These are phyloP conservation scores for Penicillium frequentans DNA, from an alignment of 2,329 filamentous ascomycete genomes.

Conservation along the genomic window DNA sequence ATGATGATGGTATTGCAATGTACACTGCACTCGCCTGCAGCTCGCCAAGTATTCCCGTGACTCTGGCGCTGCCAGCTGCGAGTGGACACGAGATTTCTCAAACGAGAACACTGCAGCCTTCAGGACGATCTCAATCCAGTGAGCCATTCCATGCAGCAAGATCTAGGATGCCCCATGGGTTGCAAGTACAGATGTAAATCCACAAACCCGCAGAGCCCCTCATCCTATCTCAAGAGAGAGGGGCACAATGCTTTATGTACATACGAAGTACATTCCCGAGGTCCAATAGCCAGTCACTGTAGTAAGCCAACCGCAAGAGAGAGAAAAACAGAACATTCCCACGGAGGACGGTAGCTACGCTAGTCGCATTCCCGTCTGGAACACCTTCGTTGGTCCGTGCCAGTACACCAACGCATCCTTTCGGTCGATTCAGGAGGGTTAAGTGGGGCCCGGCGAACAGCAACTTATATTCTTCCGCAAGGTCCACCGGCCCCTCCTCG, in stretches of 20 bases:
- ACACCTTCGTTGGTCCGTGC: constrained; percentile 15
- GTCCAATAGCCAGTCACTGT: not conserved
- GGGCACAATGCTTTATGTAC: not conserved
- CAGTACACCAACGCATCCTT: constrained; percentile 17
- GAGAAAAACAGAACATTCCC: not conserved
- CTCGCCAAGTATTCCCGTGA: constrained; percentile 12
- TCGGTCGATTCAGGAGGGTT: constrained; percentile 25
- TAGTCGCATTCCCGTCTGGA: constrained; percentile 6
- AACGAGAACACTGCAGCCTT: not conserved
- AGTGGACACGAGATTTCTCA: constrained; percentile 2
- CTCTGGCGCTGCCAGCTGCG: not conserved
- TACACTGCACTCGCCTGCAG: constrained; percentile 12
- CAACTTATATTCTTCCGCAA: constrained; percentile 16
- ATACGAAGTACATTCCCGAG: not conserved
- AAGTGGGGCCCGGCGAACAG: constrained; percentile 15
- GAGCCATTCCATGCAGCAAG: not conserved
- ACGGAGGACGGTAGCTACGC: not conserved
- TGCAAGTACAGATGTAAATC: not conserved
- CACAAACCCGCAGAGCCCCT: not conserved
- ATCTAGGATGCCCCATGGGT: not conserved
- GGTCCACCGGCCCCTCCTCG: constrained; percentile 12
- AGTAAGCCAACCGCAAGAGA: not conserved
- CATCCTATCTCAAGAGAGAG: not conserved
- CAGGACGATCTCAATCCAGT: not conserved
- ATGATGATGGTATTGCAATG: constrained; percentile 12